Percentiles rank a stretch among this genome's conserved stretches.
phyloP scores from a whole-genome alignment of 768 basidiomycete species.

The Suillus weaverae region DNA sequence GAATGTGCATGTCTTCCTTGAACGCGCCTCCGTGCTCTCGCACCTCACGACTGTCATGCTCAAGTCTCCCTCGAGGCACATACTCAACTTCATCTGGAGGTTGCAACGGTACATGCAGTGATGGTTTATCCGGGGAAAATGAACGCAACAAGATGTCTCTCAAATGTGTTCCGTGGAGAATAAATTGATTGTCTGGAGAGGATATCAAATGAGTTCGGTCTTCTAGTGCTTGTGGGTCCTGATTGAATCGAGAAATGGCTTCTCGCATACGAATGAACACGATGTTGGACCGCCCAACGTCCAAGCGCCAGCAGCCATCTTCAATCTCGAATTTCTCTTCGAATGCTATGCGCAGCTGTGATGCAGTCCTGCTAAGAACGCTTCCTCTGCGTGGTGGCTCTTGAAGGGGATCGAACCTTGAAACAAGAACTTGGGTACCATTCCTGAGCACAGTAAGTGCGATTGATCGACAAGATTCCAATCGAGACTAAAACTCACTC shows the following conservation, averaged over 20 bases:
- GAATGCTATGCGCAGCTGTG: conserved; percentile 61
- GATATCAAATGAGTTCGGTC: conserved; percentile 2
- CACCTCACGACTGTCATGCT: conserved; percentile 33
- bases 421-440: conserved; percentile 69
- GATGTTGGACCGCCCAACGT: conserved; percentile 67
- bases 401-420: conserved; percentile 58
- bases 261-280: conserved; percentile 67
- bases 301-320: conserved; percentile 62
- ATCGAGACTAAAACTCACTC: conserved; percentile 47
- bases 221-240: conserved; percentile 51
- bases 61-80: conserved; percentile 38
- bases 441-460: conserved; percentile 43
- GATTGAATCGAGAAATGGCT: conserved; percentile 58
- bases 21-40: conserved; percentile 50
- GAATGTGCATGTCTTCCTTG: conserved; percentile 69
- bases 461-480: not conserved
- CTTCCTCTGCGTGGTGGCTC: conserved; percentile 56
- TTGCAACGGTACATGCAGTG: conserved; percentile 35
- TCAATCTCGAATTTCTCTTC: conserved; percentile 44
- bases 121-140: conserved; percentile 38
- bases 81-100: conserved; percentile 40
- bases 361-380: conserved; percentile 48
- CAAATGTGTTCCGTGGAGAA: conserved; percentile 70
- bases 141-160: conserved; percentile 68
- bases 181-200: conserved; percentile 44